Evolutionary conservation across 495 filamentous ascomycete genomes (phyloP), one percentile per base, ranked within the genome.

Genomic region (Talaromyces adpressus): DNA sequence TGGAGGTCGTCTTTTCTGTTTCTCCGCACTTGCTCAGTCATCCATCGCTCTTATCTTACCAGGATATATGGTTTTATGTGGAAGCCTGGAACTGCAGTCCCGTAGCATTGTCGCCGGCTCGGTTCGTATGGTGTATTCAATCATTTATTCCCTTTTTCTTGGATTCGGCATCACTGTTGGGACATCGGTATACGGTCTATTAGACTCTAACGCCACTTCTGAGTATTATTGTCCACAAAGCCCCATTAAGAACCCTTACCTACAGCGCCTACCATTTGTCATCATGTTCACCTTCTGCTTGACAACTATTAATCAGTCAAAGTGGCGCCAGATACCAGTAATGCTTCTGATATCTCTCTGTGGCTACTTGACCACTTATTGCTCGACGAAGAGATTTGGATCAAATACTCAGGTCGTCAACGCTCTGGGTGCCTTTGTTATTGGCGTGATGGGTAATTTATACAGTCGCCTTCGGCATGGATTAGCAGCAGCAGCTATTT

Each of bases 131-230:
- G 91, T 98, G 6, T 97, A 97, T 66, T 91, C 93, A 7, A 89
- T 97, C 61, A 93, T 97, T 32, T 97, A 97, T 74, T 93, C 93
- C 0, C 81, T 97, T 2, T 96, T 97, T 74, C 87, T 98, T 7
- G 93, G 93, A n/a, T 97, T 93, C 68, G 94, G 93, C 6, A 96
- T 98, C 67, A 97, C 94, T 5, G 91, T 98, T 39, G 93, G 93
- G 27, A 93, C 93, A 0, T 89, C 90, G 2, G 80, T 98, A 7
- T 97, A 95, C 68, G 94, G 93, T 20, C 79, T 92, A 22, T 80
- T 96, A 61, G 91, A 96, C 73, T 45, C 78, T 3, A 78, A 90
- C 30, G 93, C 93, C 14, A 87, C 89, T 2, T 89, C 86, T 16
- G 84, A 77, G 1, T 90, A 91, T 8, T 87, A 80, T 22, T 97